phyloP scores from a whole-genome alignment of 2,329 filamentous ascomycete genomes.

The Samsoniella hepiali region DNA sequence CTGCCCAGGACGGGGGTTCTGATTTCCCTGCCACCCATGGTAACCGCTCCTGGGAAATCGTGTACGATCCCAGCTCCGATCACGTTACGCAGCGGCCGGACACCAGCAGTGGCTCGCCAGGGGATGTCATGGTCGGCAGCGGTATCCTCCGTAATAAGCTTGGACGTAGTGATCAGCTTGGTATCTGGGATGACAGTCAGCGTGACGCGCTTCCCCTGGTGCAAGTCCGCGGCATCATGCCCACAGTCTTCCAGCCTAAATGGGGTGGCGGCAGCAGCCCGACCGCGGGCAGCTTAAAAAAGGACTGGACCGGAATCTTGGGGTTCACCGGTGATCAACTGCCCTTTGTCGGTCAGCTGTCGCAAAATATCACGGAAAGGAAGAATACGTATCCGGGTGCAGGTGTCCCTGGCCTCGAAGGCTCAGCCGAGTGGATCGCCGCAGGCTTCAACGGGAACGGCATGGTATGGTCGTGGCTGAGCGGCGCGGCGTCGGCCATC shows the following conservation, averaged over 20 bases:
- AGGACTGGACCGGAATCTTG: slow-evolving; percentile 49
- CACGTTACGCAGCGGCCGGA: slow-evolving; percentile 49
- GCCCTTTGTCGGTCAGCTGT: slow-evolving; percentile 48
- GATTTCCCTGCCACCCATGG: slow-evolving; percentile 32
- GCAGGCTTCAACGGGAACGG: slow-evolving; percentile 51
- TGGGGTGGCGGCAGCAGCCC: slow-evolving; percentile 31
- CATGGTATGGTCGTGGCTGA: slow-evolving; percentile 53
- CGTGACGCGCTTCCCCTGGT: slow-evolving; percentile 38
- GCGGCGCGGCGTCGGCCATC: slow-evolving; percentile 43
- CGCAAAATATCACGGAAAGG: slow-evolving; percentile 19
- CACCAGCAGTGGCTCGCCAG: slow-evolving; percentile 26
- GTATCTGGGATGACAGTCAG: slow-evolving; percentile 44
- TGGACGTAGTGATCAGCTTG: slow-evolving; percentile 45
- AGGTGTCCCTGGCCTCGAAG: slow-evolving; percentile 8
- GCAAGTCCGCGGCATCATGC: slow-evolving; percentile 42
- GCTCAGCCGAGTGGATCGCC: slow-evolving; percentile 47
- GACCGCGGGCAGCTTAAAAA: slow-evolving; percentile 28
- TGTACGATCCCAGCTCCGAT: slow-evolving; percentile 47
- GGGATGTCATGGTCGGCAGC: slow-evolving; percentile 54
- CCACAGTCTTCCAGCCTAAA: slow-evolving; percentile 38
- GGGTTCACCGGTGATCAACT: slow-evolving; percentile 46
- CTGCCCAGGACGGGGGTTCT: slow-evolving; percentile 43
- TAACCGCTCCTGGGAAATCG: slow-evolving; percentile 48
- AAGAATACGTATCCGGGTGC: slow-evolving; percentile 5
- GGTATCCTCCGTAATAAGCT: slow-evolving; percentile 43